phyloP scores from a whole-genome alignment of 495 filamentous ascomycete genomes.

The Penicillium silybi region DNA sequence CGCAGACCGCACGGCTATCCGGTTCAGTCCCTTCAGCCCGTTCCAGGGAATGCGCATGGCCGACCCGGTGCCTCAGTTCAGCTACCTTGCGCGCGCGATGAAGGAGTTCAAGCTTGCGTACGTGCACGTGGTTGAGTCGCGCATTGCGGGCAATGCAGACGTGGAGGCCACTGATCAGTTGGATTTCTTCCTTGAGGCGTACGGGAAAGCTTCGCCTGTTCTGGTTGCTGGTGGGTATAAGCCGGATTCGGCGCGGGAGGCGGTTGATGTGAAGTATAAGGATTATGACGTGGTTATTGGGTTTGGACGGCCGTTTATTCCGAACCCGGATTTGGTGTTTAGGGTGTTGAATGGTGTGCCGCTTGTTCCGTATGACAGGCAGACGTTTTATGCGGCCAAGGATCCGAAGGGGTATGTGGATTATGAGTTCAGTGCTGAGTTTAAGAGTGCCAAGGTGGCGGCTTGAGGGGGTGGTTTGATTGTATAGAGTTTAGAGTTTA shows the following conservation, averaged over 20 bases:
- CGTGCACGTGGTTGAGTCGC: constrained; percentile 59
- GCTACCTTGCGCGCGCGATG: constrained; percentile 50
- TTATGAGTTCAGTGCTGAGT: constrained; percentile 45
- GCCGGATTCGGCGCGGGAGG: constrained; percentile 40
- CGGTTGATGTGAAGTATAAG: constrained; percentile 52
- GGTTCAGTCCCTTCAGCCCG: constrained; percentile 58
- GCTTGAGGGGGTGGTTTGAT: constrained; percentile 18
- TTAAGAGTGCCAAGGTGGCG: constrained; percentile 23
- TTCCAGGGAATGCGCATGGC: constrained; percentile 70
- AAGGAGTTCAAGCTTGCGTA: constrained; percentile 59
- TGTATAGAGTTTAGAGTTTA: constrained; percentile 10
- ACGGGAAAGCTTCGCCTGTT: constrained; percentile 47
- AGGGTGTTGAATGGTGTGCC: constrained; percentile 53
- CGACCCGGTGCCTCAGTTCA: constrained; percentile 61
- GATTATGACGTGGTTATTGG: constrained; percentile 50
- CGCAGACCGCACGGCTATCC: constrained; percentile 55
- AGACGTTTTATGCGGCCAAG: constrained; percentile 54
- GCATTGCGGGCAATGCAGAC: constrained; percentile 45
- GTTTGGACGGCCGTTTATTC: constrained; percentile 64
- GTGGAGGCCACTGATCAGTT: constrained; percentile 42
- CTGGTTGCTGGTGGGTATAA: constrained; percentile 60
- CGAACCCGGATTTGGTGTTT: constrained; percentile 69
- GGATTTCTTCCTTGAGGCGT: constrained; percentile 43
- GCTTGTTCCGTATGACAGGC: constrained; percentile 53
- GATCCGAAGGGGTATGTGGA: constrained; percentile 58